A percentile compares a stretch with the other conserved stretches of the same genome.
These are phyloP conservation scores for Mortierella sp. DNA, from an alignment of 371 early-diverging fungal genomes.

Conservation along the genomic window DNA sequence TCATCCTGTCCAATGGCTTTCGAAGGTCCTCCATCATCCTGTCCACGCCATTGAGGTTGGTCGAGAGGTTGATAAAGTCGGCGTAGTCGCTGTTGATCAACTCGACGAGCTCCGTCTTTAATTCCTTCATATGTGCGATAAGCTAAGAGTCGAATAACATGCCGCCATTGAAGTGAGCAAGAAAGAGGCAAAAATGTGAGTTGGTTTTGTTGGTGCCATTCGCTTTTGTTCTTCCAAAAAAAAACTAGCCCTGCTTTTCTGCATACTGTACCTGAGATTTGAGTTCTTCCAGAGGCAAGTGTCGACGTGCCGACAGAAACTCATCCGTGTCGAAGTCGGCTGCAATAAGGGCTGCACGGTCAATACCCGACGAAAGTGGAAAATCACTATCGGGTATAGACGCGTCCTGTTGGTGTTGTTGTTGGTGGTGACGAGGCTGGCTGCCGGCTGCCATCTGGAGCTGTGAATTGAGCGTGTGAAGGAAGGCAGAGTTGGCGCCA, in stretches of 20 bases:
- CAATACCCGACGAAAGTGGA: constrained; percentile 59
- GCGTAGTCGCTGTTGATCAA: constrained; percentile 87
- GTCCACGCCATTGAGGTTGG: constrained; percentile 85
- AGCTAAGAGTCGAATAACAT: too few species aligned
- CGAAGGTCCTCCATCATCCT: constrained; percentile 73
- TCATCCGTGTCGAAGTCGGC: constrained; percentile 69
- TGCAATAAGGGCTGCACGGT: constrained; percentile 66
- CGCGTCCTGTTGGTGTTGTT: constrained; percentile 10
- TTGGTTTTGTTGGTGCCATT: neutral
- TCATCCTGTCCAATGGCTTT: constrained; percentile 71
- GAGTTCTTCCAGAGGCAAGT: constrained; percentile 75
- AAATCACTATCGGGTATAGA: constrained; percentile 29
- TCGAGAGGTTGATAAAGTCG: constrained; percentile 85
- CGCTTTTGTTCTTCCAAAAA: too few species aligned
- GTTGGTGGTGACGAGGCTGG: constrained; percentile 20
- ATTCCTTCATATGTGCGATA: constrained; percentile 66
- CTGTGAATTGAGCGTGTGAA: constrained; percentile 49
- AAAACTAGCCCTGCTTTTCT: neutral
- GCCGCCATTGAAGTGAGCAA: neutral
- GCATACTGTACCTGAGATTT: constrained; percentile 65
- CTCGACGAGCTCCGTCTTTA: constrained; percentile 84
- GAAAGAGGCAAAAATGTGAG: neutral
- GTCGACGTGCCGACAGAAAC: constrained; percentile 76
- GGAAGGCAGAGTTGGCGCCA: constrained; percentile 45
- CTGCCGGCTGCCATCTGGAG: constrained; percentile 44